Percentiles rank a stretch among this genome's conserved stretches.
Evolutionary conservation across 2,329 filamentous ascomycete genomes (phyloP).

Genomic region (Calonectria pauciramosa): DNA sequence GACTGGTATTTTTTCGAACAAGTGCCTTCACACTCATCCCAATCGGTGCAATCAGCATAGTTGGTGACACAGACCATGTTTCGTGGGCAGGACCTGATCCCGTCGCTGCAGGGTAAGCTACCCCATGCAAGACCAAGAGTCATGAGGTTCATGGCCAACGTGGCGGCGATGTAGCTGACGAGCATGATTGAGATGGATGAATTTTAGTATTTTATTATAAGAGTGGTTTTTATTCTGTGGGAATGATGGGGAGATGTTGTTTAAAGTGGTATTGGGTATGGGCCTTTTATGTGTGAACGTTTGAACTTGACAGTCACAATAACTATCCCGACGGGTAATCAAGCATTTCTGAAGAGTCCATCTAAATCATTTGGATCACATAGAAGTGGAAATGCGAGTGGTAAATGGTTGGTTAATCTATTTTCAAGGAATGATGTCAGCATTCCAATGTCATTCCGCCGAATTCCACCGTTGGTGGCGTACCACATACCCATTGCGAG

Average conservation of each 20-base stretch:
- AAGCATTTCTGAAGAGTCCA: background rate
- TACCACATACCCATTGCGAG: background rate
- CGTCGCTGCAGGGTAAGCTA: background rate
- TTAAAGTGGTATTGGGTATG: background rate
- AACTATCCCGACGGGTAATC: background rate
- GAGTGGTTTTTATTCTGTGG: too few species aligned
- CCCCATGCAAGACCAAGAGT: background rate
- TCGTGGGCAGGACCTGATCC: background rate
- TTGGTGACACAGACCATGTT: background rate
- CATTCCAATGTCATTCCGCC: background rate
- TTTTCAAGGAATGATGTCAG: background rate
- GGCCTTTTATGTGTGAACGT: background rate
- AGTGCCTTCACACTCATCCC: background rate
- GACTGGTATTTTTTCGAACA: background rate
- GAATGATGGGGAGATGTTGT: background rate
- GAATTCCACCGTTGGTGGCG: background rate
- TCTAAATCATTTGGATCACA: background rate
- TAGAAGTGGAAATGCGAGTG: background rate
- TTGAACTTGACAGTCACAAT: background rate
- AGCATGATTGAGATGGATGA: background rate
- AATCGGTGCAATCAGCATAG: background rate
- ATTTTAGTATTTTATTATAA: background rate
- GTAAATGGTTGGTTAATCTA: background rate
- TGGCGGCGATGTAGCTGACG: background rate
- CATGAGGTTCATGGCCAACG: background rate